phyloP scores from a whole-genome alignment of 1,284 basidiomycete species.

The Boletus semigastroideus region DNA sequence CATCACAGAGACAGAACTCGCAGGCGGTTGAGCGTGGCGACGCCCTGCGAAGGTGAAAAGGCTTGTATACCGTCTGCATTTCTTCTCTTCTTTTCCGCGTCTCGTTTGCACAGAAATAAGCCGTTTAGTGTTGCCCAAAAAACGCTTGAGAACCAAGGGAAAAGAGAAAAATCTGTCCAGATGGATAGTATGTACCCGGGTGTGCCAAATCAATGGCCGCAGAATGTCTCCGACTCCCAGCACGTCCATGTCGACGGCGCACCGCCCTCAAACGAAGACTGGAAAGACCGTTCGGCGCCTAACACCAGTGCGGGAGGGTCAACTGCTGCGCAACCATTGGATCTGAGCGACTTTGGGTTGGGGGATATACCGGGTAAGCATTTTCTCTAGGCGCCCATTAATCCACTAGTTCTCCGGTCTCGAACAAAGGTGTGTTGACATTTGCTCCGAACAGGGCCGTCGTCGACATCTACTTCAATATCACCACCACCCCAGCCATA shows the following conservation, averaged over 20 bases:
- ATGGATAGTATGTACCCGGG: conserved; percentile 52
- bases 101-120: conserved; percentile 51
- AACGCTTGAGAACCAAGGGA: conserved; percentile 47
- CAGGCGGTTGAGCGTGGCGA: conserved; percentile 39
- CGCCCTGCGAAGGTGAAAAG: conserved; percentile 40
- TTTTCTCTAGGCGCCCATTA: conserved; percentile 29
- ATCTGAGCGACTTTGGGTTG: conserved; percentile 45
- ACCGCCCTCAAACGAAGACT: conserved; percentile 40
- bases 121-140: conserved; percentile 49
- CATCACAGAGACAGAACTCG: conserved; percentile 43
- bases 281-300: conserved; percentile 44
- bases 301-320: conserved; percentile 30
- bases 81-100: conserved; percentile 38
- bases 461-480: conserved; percentile 38
- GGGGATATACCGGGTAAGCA: conserved; percentile 40
- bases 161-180: conserved; percentile 45
- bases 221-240: conserved; percentile 39
- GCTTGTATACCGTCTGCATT: conserved; percentile 38
- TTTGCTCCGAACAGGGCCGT: conserved; percentile 24
- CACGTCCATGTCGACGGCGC: conserved; percentile 40
- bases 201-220: conserved; percentile 56
- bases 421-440: conserved; percentile 19
- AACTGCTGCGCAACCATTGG: conserved; percentile 36
- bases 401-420: not conserved
- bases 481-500: conserved; percentile 40